Evolutionary conservation across 129 eudicot genomes (phyloP).

Genomic region (Flaveria sonorensis): DNA sequence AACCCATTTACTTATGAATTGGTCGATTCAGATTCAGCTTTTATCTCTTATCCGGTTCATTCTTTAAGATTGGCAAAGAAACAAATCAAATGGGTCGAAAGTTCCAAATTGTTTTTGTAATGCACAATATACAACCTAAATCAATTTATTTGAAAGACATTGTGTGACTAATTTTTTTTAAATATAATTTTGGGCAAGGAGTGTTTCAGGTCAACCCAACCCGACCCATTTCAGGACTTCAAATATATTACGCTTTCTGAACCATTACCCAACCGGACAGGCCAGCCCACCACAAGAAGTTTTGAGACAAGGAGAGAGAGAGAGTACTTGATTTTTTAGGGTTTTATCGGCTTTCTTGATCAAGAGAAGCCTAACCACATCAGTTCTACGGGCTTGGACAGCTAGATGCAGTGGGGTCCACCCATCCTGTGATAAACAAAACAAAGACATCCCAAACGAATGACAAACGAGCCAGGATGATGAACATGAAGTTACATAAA

Average conservation of each 20-base stretch:
- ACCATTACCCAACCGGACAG: background rate
- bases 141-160: background rate
- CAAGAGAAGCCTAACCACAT: conserved; percentile 77
- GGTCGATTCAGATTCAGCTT: background rate
- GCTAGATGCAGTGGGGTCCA: conserved; percentile 98
- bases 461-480: background rate
- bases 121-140: background rate
- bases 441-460: conserved; percentile 15
- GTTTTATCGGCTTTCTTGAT: conserved; percentile 87
- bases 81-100: background rate
- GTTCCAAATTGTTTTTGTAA: background rate
- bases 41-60: too few species aligned
- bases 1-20: too few species aligned
- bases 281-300: background rate
- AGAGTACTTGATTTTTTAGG: conserved; percentile 59
- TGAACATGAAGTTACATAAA: background rate
- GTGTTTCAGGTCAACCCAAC: background rate
- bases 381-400: conserved; percentile 90
- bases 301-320: conserved; percentile 14
- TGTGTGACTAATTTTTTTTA: background rate
- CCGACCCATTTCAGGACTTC: background rate
- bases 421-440: conserved; percentile 60
- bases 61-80: too few species aligned
- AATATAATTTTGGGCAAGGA: background rate
- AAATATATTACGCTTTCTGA: background rate